Base-by-base conservation (phyloP, 2,329 filamentous ascomycete genomes). In the Anthostomella pinea region DNA sequence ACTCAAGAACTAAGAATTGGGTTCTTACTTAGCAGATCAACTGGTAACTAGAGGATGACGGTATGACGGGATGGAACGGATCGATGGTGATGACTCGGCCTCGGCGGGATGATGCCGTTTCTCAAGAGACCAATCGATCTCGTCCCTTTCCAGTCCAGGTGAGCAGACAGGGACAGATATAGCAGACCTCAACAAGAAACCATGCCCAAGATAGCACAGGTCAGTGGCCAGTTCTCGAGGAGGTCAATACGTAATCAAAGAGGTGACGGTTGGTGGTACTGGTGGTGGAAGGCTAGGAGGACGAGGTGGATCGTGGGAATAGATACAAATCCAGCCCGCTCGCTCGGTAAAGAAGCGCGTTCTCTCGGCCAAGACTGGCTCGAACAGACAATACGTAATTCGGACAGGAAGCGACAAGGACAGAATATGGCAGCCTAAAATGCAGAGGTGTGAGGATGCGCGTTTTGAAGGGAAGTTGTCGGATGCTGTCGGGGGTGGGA, bases 121-220 rank as follows among this genome's bases (percentile, higher is more conserved):
- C 9, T 26, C 9, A 19, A 24, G 27, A 13, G 34, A 14, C 26
- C 22, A 26, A 15, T 23, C 26, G 31, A 31, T 33, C 40, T 33
- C 29, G 22, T 30, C 37, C 33, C 29, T 31, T 27, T 34, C 18
- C 29, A 33, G 29, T 27, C 19, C 14, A 25, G 22, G 29, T 35
- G 34, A 29, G 33, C 28, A 23, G 38, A 41, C 40, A 31, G 33
- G 33, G 30, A 37, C 45, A 50, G 40, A 42, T 48, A 42, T 44
- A 46, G 26, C 33, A 25, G 41, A 35, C 33, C 31, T 40, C 34
- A 42, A 38, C 5, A 19, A 39, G 10, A 33, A 35, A 43, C 32
- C 32, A 42, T 38, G 34, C 39, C 35, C 38, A 30, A 36, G 36
- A 44, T 19, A 35, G 22, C n/a, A 11, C 14, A 38, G 31, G 40